Evolutionary conservation across 2,329 filamentous ascomycete genomes (phyloP).

Genomic region (Fulvia fulva): DNA sequence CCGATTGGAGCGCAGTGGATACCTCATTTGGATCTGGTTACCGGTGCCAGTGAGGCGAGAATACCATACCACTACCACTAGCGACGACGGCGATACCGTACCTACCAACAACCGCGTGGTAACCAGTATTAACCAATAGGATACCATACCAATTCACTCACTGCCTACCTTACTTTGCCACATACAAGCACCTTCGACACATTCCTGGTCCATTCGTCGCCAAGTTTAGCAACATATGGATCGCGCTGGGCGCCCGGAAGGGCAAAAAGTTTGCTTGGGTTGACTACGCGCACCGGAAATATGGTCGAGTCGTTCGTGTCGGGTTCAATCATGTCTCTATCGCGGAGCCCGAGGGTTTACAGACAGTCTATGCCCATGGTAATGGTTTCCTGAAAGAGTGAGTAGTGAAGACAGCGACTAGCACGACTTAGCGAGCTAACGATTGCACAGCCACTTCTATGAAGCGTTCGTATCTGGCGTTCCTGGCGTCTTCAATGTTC

Average conservation of each 20-base stretch:
- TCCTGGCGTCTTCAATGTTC: slow-evolving; percentile 34
- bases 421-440: not conserved
- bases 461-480: slow-evolving; percentile 35
- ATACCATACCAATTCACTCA: no score
- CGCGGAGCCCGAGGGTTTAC: slow-evolving; percentile 22
- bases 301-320: slow-evolving; percentile 19
- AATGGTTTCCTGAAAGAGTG: slow-evolving; percentile 35
- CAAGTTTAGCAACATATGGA: slow-evolving; percentile 23
- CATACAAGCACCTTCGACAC: slow-evolving; percentile 16
- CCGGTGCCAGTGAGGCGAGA: no score
- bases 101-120: no score
- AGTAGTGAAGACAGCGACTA: slow-evolving; percentile 1
- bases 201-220: slow-evolving; percentile 23
- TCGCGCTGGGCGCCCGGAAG: slow-evolving; percentile 18
- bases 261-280: slow-evolving; percentile 24
- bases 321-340: slow-evolving; percentile 24
- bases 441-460: slow-evolving; percentile 24
- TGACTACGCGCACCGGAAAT: slow-evolving; percentile 18
- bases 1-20: no score
- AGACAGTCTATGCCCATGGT: slow-evolving; percentile 29
- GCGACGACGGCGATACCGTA: no score
- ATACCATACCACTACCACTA: no score
- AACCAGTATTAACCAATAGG: no score
- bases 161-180: slow-evolving; percentile 24
- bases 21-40: no score